Percentiles rank a stretch among this genome's conserved stretches.
These are phyloP conservation scores for Tricholoma flavovirens DNA, from an alignment of 768 basidiomycete species.

Conservation along the genomic window DNA sequence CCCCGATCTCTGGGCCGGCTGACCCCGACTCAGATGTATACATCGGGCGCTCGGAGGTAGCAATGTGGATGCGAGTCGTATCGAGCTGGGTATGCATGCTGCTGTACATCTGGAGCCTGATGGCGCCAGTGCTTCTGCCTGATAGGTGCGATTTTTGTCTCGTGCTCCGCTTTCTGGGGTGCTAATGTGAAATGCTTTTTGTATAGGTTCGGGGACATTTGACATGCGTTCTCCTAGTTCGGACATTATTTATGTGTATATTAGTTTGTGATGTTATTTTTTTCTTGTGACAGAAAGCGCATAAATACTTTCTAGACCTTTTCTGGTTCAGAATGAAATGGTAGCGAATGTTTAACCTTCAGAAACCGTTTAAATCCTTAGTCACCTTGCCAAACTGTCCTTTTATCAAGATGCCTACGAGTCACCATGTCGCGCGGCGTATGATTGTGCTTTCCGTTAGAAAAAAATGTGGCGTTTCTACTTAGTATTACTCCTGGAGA, in stretches of 20 bases:
- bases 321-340: too few relatives aligned
- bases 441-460: too few relatives aligned
- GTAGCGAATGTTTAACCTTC: too few relatives aligned
- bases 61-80: conserved; percentile 99
- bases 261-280: neutral
- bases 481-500: too few relatives aligned
- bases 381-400: too few relatives aligned
- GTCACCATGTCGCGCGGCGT: too few relatives aligned
- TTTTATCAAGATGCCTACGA: too few relatives aligned
- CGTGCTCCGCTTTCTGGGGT: neutral
- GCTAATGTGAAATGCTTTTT: neutral
- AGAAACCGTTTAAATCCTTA: too few relatives aligned
- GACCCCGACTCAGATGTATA: conserved; percentile 72
- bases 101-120: conserved; percentile 79
- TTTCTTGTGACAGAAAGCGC: neutral
- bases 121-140: conserved; percentile 88
- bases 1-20: conserved; percentile 36
- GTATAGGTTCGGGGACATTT: conserved; percentile 23
- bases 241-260: neutral
- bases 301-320: neutral
- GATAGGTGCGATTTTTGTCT: conserved; percentile 58
- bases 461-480: too few relatives aligned
- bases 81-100: conserved; percentile 92
- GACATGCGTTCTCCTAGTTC: neutral
- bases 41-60: conserved; percentile 91